phyloP scores from a whole-genome alignment of 2,329 filamentous ascomycete species.

The Penicillium sp. region DNA sequence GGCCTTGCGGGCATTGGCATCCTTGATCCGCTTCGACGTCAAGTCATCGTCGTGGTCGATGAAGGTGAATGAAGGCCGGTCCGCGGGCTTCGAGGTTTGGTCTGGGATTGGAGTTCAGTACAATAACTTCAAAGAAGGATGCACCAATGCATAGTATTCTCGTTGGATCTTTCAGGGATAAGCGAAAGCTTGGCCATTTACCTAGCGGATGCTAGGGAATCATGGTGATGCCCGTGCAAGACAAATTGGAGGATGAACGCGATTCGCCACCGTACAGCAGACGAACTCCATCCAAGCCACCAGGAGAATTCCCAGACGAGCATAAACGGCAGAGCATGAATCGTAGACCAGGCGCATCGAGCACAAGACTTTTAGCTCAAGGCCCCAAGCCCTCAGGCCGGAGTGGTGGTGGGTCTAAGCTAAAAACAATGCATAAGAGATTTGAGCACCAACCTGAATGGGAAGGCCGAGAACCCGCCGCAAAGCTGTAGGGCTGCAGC shows the following conservation, averaged over 20 bases:
- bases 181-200: background rate
- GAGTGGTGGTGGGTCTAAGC: constrained; percentile 1
- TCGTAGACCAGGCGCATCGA: background rate
- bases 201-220: background rate
- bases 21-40: constrained; percentile 41
- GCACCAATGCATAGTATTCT: background rate
- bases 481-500: constrained; percentile 22
- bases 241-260: background rate
- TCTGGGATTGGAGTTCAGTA: constrained; percentile 17
- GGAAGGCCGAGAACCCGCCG: constrained; percentile 21
- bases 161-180: background rate
- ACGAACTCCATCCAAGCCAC: background rate
- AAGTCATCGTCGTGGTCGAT: constrained; percentile 46
- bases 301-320: background rate
- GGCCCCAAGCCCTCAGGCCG: background rate
- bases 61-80: constrained; percentile 42
- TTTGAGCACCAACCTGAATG: constrained; percentile 30
- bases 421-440: background rate
- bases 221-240: background rate
- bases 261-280: background rate
- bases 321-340: background rate
- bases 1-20: constrained; percentile 42
- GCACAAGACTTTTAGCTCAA: background rate
- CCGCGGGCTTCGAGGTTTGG: constrained; percentile 22
- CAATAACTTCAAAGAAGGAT: background rate